phyloP scores from a whole-genome alignment of 1,284 basidiomycete species.

The Cystobasidium slooffiae region DNA sequence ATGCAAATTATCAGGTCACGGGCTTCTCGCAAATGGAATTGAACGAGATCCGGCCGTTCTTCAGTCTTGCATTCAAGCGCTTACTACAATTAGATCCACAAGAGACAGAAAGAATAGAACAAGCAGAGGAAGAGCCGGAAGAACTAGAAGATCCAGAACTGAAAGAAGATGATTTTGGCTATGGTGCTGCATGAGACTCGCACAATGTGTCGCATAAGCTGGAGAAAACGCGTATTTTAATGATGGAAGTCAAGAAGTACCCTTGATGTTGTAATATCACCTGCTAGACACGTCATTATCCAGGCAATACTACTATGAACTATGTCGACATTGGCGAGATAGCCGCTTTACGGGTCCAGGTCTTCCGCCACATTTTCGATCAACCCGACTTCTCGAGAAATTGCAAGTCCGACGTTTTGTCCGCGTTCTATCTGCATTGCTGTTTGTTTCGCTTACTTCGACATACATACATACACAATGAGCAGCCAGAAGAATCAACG shows the following conservation, averaged over 20 bases:
- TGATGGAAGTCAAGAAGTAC: not conserved
- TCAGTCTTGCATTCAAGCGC: slow-evolving; percentile 57
- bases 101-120: slow-evolving; percentile 44
- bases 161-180: slow-evolving; percentile 26
- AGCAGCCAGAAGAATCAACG: slow-evolving; percentile 26
- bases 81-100: slow-evolving; percentile 48
- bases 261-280: slow-evolving; percentile 14
- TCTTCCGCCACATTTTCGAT: slow-evolving; percentile 10
- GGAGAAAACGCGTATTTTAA: not conserved
- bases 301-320: not conserved
- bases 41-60: slow-evolving; percentile 87
- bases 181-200: slow-evolving; percentile 11
- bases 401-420: slow-evolving; percentile 3
- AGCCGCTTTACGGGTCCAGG: not conserved
- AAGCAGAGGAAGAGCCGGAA: slow-evolving; percentile 32
- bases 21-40: slow-evolving; percentile 88
- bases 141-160: slow-evolving; percentile 33
- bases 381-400: not conserved
- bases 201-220: not conserved
- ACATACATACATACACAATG: slow-evolving; percentile 5
- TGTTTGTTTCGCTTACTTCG: not conserved
- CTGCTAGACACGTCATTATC: not conserved
- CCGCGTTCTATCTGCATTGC: not conserved
- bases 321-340: not conserved
- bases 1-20: slow-evolving; percentile 66